Conservation (phyloP, 140 eudicot genomes). For the Anethum foeniculum region DNA sequence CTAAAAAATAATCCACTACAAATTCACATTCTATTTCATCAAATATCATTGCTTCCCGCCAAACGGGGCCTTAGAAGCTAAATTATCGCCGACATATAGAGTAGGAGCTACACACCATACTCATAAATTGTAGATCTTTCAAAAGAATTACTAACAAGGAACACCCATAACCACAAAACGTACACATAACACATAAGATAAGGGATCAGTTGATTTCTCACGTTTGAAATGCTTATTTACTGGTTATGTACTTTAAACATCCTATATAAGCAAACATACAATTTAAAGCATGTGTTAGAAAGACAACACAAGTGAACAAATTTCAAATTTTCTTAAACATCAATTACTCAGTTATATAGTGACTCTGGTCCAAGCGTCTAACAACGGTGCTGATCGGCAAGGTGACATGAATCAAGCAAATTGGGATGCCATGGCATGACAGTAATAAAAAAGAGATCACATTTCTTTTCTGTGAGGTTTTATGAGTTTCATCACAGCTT, state of each 20-base stretch:
- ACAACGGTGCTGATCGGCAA: background rate
- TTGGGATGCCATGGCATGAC: background rate
- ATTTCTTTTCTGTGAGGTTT: background rate
- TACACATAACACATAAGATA: too few relatives aligned
- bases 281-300: background rate
- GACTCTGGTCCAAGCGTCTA: background rate
- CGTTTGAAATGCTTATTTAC: background rate
- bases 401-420: background rate
- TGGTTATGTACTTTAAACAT: background rate
- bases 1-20: too few relatives aligned
- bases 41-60: too few relatives aligned
- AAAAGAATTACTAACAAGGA: too few relatives aligned
- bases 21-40: too few relatives aligned
- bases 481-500: background rate
- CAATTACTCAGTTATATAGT: background rate
- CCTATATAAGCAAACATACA: background rate
- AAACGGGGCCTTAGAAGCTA: too few relatives aligned
- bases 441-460: background rate
- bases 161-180: too few relatives aligned
- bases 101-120: too few relatives aligned
- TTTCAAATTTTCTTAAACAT: background rate
- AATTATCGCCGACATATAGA: too few relatives aligned
- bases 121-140: too few relatives aligned
- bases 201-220: background rate
- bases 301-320: background rate